Percentiles rank a stretch among this genome's conserved stretches.
These are phyloP conservation scores for Guillardia theta DNA, from an alignment of 78 protist genomes.

Conservation along the genomic window DNA sequence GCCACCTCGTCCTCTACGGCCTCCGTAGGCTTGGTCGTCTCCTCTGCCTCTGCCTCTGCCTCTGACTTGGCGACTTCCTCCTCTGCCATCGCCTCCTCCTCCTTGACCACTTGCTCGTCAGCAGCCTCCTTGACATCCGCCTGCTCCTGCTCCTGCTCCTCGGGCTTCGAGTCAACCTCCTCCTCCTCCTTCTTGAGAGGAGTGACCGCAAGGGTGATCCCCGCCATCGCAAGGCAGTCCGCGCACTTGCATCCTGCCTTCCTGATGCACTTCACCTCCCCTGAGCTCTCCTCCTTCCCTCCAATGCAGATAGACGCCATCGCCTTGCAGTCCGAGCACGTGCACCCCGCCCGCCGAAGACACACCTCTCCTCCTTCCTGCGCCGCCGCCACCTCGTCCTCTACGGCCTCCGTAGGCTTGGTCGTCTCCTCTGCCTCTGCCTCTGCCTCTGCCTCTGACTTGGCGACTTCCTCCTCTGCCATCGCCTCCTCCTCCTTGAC, in stretches of 20 bases:
- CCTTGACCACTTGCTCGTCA: no score
- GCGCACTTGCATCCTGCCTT: neutral
- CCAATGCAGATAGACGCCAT: neutral
- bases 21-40: neutral
- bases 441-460: neutral
- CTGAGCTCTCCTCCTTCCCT: neutral
- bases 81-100: neutral
- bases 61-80: neutral
- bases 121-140: neutral
- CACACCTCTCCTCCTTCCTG: neutral
- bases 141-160: neutral
- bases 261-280: constrained; percentile 20
- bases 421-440: neutral
- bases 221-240: neutral
- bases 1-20: neutral
- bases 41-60: neutral
- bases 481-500: neutral
- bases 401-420: neutral
- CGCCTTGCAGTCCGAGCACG: neutral
- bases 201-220: neutral
- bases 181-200: neutral
- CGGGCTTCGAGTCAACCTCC: neutral
- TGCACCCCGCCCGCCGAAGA: neutral
- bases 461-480: neutral
- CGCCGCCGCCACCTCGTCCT: neutral